A percentile compares a stretch with the other conserved stretches of the same genome.
These are phyloP conservation scores for Antrodiella citrinella DNA, from an alignment of 768 basidiomycete genomes.

Conservation along the genomic window DNA sequence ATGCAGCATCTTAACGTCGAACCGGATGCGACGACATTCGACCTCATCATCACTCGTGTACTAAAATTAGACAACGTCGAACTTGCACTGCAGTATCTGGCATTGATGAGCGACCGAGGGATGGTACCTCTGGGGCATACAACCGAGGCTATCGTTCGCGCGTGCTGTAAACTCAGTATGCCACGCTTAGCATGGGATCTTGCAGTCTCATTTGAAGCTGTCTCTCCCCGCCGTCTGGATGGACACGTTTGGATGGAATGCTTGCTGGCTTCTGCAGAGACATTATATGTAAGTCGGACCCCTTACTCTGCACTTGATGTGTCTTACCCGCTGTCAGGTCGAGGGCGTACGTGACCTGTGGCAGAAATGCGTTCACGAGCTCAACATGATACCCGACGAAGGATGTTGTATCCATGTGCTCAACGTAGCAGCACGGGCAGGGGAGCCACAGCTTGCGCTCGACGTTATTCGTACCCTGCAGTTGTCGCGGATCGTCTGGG, in stretches of 20 bases:
- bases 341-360: constrained; percentile 62
- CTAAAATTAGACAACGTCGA: constrained; percentile 48
- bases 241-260: constrained; percentile 56
- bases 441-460: constrained; percentile 60
- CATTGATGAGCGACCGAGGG: constrained; percentile 46
- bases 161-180: constrained; percentile 45
- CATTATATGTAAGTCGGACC: constrained; percentile 51
- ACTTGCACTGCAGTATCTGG: constrained; percentile 50
- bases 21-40: constrained; percentile 48
- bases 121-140: constrained; percentile 43
- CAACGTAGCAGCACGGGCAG: constrained; percentile 64
- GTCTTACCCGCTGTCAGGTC: constrained; percentile 37
- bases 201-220: constrained; percentile 49
- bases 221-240: constrained; percentile 45
- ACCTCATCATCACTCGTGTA: constrained; percentile 42
- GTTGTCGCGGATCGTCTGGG: constrained; percentile 35
- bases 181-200: constrained; percentile 70
- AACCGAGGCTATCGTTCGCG: constrained; percentile 41
- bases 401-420: constrained; percentile 65
- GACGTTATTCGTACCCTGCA: constrained; percentile 56
- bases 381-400: constrained; percentile 59
- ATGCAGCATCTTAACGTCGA: constrained; percentile 43
- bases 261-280: constrained; percentile 54
- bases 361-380: constrained; percentile 45
- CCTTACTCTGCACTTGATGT: background rate